phyloP scores from a whole-genome alignment of 441 rosid species.

The California macrophylla region DNA sequence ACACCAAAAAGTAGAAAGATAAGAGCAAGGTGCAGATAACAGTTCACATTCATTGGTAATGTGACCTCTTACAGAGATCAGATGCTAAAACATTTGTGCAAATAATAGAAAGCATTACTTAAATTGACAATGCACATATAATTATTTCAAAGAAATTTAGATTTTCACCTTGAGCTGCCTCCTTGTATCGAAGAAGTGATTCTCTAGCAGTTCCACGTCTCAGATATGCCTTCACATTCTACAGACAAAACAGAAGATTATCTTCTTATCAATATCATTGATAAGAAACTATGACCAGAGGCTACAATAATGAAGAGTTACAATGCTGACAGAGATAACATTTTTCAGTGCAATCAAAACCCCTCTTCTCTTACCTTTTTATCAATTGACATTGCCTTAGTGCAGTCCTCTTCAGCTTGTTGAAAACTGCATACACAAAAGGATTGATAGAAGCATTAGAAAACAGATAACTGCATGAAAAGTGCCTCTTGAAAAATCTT shows the following conservation, averaged over 20 bases:
- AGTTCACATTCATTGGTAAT: background rate
- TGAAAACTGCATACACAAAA: constrained; percentile 48
- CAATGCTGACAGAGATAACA: background rate
- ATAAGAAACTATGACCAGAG: background rate
- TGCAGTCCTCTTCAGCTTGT: constrained; percentile 87
- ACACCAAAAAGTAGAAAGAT: no score
- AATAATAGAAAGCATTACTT: background rate
- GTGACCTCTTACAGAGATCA: background rate
- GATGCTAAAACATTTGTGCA: background rate
- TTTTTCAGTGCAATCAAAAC: background rate
- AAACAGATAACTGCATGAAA: background rate
- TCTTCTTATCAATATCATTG: background rate
- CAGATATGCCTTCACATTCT: constrained; percentile 91
- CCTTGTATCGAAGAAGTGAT: constrained; percentile 62
- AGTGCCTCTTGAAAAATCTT: constrained; percentile 5
- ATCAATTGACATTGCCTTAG: constrained; percentile 59
- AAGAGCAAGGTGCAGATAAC: no score
- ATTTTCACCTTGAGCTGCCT: constrained; percentile 64
- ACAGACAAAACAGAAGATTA: constrained; percentile 17
- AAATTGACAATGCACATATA: background rate
- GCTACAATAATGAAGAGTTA: background rate
- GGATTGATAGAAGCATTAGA: constrained; percentile 9
- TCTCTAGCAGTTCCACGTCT: constrained; percentile 95
- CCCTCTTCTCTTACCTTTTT: constrained; percentile 44
- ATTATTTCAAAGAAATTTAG: background rate